These are phyloP conservation scores for Melaleuca alternifolia DNA, from an alignment of 345 rosid genomes.

Conservation along the genomic window DNA sequence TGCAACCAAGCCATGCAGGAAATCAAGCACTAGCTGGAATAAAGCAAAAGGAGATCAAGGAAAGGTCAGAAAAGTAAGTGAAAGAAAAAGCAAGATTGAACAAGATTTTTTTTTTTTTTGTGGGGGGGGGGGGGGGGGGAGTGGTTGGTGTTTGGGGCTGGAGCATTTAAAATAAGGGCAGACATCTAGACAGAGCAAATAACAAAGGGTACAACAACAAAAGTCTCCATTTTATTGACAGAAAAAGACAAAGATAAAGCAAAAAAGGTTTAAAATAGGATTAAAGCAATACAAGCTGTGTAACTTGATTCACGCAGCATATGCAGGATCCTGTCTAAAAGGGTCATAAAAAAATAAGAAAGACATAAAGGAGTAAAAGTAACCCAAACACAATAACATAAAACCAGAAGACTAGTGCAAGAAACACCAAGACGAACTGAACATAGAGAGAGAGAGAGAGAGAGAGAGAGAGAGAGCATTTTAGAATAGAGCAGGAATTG, in stretches of 20 bases:
- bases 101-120: neutral
- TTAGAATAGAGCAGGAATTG: neutral
- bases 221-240: neutral
- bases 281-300: neutral
- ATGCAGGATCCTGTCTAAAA: neutral
- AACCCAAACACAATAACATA: neutral
- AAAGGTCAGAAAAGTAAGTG: neutral
- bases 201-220: neutral
- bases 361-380: neutral
- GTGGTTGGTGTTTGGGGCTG: neutral
- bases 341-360: neutral
- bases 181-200: neutral
- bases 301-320: neutral
- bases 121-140: neutral
- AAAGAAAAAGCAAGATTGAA: neutral
- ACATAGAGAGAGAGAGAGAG: neutral
- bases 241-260: neutral
- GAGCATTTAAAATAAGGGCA: neutral
- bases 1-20: neutral
- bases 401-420: neutral
- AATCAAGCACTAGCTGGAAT: neutral
- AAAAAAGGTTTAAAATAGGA: neutral
- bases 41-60: neutral
- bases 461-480: neutral
- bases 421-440: neutral